Evolutionary conservation across 352 stramenopile genomes (phyloP), one percentile per base, ranked within the genome.

Genomic region (Saprolegnia diclina): DNA sequence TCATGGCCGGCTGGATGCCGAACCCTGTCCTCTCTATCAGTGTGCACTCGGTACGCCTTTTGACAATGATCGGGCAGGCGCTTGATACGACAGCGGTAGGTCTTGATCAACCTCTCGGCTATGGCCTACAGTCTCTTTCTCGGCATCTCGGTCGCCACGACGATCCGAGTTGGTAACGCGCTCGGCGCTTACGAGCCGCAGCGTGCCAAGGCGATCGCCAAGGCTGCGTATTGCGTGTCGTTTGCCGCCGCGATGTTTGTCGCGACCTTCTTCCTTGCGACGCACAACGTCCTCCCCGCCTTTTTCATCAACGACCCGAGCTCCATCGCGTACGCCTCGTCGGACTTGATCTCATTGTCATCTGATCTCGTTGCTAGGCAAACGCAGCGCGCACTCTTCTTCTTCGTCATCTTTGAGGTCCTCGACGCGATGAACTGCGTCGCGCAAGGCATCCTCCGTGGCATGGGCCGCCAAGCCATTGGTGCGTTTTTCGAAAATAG

Each of bases 221-320:
- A 72, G 54, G 71, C 91, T 42, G 64, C 74, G 0, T 46, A 82
- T 26, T 68, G 19, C 4, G 42, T 88, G n/a, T 73, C 73, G 0
- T 24, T 87, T 2, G 65, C 48, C 0, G 72, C 87, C 10, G 77
- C 76, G 0, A 56, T 74, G 10, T 66, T 37, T 0, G 71, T 82
- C 6, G 61, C 71, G 1, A 56, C 75, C 9, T 54, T 50, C n/a
- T 59, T 59, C 26, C 19, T 68, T 32, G 5, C 69, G 44, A 77
- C 76, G n/a, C 77, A 82, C 56, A 74, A 79, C 52, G 71, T 77
- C n/a, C 76, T 93, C 26, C 82, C 80, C 10, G 63, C 71, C 46
- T 74, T 89, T 18, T 89, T 93, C 54, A 91, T 93, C 76, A 91
- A 88, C 64, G 83, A 93, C 64, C 53, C 76, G 3, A 71, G 76